Evolutionary conservation across 768 basidiomycete genomes (phyloP), one percentile per base, ranked within the genome.

Genomic region (Brasilioporus rufonigricans): DNA sequence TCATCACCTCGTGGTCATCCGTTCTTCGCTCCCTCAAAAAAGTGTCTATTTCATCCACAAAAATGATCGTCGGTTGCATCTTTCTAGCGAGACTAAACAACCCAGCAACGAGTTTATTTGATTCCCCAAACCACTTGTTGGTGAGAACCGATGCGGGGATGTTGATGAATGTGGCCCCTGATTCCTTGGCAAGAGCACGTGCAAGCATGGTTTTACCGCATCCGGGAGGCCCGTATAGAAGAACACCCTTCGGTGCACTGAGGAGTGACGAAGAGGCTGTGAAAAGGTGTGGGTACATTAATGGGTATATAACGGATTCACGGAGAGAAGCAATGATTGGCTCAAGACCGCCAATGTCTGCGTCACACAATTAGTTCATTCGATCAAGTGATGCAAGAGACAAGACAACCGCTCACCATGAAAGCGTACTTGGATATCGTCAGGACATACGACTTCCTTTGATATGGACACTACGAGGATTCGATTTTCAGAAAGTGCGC

Each of bases 131-230:
- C 91, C 89, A 91, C 66, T 89, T 88, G 73, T 83, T 87, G 27
- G 86, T 85, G 58, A 91, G 75, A 10, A 83, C 84, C 3, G 85
- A 87, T 33, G 87, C 81, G 7, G 87, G 81, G 55, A 92, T 80
- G 69, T 92, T 92, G 75, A 98, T 96, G 68, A 99, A 99, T 0
- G 94, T 96, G 8, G 97, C 97, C 18, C 93, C 91, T 3, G 90
- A 93, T 76, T 99, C 95, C 69, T 96, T 97, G 13, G 97, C 97
- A 9, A 99, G 80, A 2, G 96, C 96, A 69, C 96, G 96, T 1
- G 97, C 97, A n/a, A 99, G 80, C 93, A 99, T 95, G 1, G 97
- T 98, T 77, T 99, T 99, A 24, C 97, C 97, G 61, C 97, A 99
- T 7, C 97, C 96, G 1, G 97, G 97, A 39, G 95, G 97, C 0